phyloP scores from a whole-genome alignment of 2,329 filamentous ascomycete genomes.

The Pseudocercospora cruenta region DNA sequence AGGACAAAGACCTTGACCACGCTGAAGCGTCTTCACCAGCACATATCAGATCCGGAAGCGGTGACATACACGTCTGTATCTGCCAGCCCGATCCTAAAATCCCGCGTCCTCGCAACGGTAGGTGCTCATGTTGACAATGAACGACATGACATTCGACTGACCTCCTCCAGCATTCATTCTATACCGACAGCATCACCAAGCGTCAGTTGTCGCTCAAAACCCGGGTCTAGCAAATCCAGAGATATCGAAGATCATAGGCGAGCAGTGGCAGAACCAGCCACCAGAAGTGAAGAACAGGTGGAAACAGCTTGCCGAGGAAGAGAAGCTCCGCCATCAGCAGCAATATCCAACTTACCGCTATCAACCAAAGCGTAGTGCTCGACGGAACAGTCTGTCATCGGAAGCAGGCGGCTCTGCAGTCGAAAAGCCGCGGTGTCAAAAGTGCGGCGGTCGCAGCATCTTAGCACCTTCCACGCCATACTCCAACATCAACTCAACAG shows the following conservation, averaged over 20 bases:
- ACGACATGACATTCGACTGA: slow-evolving; percentile 26
- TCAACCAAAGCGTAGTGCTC: slow-evolving; percentile 69
- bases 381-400: slow-evolving; percentile 44
- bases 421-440: slow-evolving; percentile 62
- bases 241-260: slow-evolving; percentile 95
- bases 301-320: slow-evolving; percentile 89
- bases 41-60: slow-evolving; percentile 39
- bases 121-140: slow-evolving; percentile 39
- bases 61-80: slow-evolving; percentile 63
- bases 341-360: slow-evolving; percentile 95
- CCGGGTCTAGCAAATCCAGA: slow-evolving; percentile 93
- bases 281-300: slow-evolving; percentile 78
- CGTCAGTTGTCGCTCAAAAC: slow-evolving; percentile 75
- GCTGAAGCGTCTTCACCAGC: slow-evolving; percentile 30
- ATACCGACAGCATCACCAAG: slow-evolving; percentile 91
- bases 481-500: slow-evolving; percentile 27
- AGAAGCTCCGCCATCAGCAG: slow-evolving; percentile 84
- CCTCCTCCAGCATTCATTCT: slow-evolving; percentile 82
- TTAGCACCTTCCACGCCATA: slow-evolving; percentile 64
- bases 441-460: slow-evolving; percentile 71
- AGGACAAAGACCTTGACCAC: slow-evolving; percentile 36
- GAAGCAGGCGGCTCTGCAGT: slow-evolving; percentile 34
- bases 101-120: slow-evolving; percentile 71
- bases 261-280: slow-evolving; percentile 82
- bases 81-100: slow-evolving; percentile 74